Percentiles rank a stretch among this genome's conserved stretches.
Conservation (phyloP, 257 asterid species). For the Rauvolfia tetraphylla region DNA sequence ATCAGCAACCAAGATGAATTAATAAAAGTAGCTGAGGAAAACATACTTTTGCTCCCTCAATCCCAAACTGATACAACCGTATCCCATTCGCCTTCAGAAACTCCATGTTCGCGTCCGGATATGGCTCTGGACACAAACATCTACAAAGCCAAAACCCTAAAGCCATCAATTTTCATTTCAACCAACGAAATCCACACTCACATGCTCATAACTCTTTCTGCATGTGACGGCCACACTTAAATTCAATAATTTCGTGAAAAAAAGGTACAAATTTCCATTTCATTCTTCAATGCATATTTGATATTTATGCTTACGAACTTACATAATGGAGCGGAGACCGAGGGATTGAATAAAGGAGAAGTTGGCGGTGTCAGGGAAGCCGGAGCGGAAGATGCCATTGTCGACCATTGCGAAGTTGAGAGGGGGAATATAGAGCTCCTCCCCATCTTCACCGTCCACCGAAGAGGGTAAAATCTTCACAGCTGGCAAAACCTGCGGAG, state of each 20-base stretch:
- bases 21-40: not conserved
- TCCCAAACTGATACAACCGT: constrained; percentile 69
- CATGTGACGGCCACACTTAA: not conserved
- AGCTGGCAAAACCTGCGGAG: not conserved
- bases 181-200: not conserved
- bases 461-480: constrained; percentile 30
- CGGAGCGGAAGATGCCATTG: constrained; percentile 65
- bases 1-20: not conserved
- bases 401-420: constrained; percentile 80
- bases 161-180: not conserved
- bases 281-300: not conserved
- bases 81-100: constrained; percentile 65
- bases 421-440: constrained; percentile 58
- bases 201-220: not conserved
- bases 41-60: constrained; percentile 70
- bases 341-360: constrained; percentile 67
- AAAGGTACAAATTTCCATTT: not conserved
- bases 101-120: constrained; percentile 64
- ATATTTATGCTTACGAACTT: not conserved
- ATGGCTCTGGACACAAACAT: constrained; percentile 77
- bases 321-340: constrained; percentile 70
- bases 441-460: constrained; percentile 20
- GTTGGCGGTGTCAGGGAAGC: constrained; percentile 66
- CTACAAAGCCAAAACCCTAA: constrained; percentile 29
- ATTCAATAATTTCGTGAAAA: not conserved